A percentile compares a stretch with the other conserved stretches of the same genome.
These are phyloP conservation scores for Pisolithus marmoratus DNA, from an alignment of 768 basidiomycete species.

Conservation along the genomic window DNA sequence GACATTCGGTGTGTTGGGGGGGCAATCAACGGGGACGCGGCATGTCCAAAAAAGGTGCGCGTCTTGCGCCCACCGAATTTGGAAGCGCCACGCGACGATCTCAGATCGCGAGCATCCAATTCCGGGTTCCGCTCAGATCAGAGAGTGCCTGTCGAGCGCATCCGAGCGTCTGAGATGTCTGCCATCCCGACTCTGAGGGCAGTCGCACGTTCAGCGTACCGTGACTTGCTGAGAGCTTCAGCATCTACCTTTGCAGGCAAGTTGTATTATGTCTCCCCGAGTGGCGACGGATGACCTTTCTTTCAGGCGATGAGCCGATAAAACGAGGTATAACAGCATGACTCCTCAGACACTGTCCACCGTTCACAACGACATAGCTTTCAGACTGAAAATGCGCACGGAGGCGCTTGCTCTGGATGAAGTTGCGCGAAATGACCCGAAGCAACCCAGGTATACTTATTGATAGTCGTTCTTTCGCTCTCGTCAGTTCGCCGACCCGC, in stretches of 20 bases:
- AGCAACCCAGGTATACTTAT: constrained; percentile 13
- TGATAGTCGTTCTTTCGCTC: constrained; percentile 5
- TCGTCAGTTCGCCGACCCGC: not conserved
- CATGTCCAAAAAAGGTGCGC: constrained; percentile 35
- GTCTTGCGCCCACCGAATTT: constrained; percentile 33
- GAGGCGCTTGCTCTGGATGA: constrained; percentile 41
- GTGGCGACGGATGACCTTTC: not conserved
- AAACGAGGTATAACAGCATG: constrained; percentile 35
- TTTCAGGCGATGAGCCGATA: constrained; percentile 51
- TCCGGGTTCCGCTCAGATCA: constrained; percentile 9
- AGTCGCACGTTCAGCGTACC: constrained; percentile 69
- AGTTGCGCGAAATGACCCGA: constrained; percentile 38
- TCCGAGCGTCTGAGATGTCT: constrained; percentile 36
- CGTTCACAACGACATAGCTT: constrained; percentile 43
- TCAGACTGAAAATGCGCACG: constrained; percentile 59
- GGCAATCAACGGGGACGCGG: constrained; percentile 20
- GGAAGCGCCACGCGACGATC: constrained; percentile 18
- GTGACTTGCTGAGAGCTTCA: constrained; percentile 63
- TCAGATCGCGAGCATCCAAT: constrained; percentile 24
- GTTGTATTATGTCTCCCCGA: not conserved
- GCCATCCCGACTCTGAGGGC: constrained; percentile 53
- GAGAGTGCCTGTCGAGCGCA: not conserved
- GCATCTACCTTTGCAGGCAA: constrained; percentile 60
- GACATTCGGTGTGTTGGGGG: constrained; percentile 26
- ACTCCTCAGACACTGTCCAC: not conserved